Percentiles rank a stretch among this genome's conserved stretches.
Evolutionary conservation across 179 eudicot genomes (phyloP).

Genomic region (Pouteria campechiana): DNA sequence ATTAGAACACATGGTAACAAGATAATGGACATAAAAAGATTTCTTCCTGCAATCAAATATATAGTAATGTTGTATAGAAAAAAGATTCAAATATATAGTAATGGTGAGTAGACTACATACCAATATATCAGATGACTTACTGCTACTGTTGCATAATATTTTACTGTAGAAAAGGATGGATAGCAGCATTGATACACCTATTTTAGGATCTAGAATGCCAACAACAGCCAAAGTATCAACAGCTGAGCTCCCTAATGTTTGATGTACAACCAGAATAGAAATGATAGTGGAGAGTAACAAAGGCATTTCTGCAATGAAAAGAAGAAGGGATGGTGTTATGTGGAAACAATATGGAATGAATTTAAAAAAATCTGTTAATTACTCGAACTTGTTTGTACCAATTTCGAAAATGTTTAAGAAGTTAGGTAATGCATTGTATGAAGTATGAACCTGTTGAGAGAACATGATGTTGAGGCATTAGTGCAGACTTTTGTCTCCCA

Average conservation of each 20-base stretch:
- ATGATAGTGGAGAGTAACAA: slow-evolving; percentile 52
- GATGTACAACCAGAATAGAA: slow-evolving; percentile 49
- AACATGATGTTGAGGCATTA: slow-evolving; percentile 27
- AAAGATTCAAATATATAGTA: background rate
- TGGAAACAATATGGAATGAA: too few relatives aligned
- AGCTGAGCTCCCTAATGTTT: slow-evolving; percentile 37
- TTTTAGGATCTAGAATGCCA: slow-evolving; percentile 54
- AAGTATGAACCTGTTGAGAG: background rate
- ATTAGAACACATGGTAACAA: too few relatives aligned
- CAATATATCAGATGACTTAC: slow-evolving; percentile 33
- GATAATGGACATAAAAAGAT: too few relatives aligned
- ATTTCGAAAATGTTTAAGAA: too few relatives aligned
- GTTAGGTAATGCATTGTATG: too few relatives aligned
- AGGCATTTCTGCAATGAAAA: slow-evolving; percentile 52
- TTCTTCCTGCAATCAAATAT: too few relatives aligned
- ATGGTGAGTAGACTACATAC: too few relatives aligned
- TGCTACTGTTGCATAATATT: too few relatives aligned
- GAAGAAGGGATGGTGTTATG: slow-evolving; percentile 6
- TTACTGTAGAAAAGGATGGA: slow-evolving; percentile 52
- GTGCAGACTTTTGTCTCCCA: slow-evolving; percentile 31
- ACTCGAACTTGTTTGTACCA: too few relatives aligned
- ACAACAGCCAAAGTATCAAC: slow-evolving; percentile 51
- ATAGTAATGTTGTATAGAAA: too few relatives aligned
- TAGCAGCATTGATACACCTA: slow-evolving; percentile 64
- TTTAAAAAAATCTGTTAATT: too few relatives aligned